Evolutionary conservation across 2,329 filamentous ascomycete species (phyloP).

Genomic region (Claviceps maximensis): DNA sequence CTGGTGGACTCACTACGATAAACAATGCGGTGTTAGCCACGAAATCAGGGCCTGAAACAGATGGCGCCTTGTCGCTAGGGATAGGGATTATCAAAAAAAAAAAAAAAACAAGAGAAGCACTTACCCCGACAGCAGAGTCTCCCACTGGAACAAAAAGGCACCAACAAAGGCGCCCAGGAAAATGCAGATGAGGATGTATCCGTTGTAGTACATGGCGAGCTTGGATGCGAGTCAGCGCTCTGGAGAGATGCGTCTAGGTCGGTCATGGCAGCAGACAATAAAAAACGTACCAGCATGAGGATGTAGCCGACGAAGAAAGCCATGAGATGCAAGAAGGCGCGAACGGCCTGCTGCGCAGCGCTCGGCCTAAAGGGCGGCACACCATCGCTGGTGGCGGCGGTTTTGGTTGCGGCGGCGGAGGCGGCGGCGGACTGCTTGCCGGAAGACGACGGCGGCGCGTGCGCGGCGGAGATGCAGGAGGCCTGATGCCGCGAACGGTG

Average conservation of each 20-base stretch:
- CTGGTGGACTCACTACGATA: constrained; percentile 16
- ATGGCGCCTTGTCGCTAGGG: background rate
- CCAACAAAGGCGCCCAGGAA: constrained; percentile 65
- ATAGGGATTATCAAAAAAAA: background rate
- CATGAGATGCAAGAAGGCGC: constrained; percentile 53
- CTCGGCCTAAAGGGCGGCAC: constrained; percentile 39
- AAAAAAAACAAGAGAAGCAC: constrained; percentile 1
- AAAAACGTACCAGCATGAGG: constrained; percentile 46
- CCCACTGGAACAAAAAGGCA: constrained; percentile 62
- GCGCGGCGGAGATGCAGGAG: constrained; percentile 4
- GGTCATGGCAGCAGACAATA: too few relatives aligned
- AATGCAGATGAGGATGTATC: constrained; percentile 71
- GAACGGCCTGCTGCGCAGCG: constrained; percentile 49
- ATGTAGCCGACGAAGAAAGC: constrained; percentile 69
- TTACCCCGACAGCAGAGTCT: constrained; percentile 27
- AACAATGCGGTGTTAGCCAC: background rate
- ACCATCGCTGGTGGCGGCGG: constrained; percentile 2
- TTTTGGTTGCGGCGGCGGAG: background rate
- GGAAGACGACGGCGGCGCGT: background rate
- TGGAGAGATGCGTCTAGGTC: too few relatives aligned
- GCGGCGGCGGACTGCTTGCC: constrained; percentile 10
- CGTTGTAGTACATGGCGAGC: constrained; percentile 49
- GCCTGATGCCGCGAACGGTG: constrained; percentile 25
- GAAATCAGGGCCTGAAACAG: too few relatives aligned
- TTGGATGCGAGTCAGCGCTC: too few relatives aligned